Percentiles rank a stretch among this genome's conserved stretches.
These are phyloP conservation scores for Pleurozium schreberi DNA, from an alignment of 225 moss, liverwort and hornwort genomes.

Conservation along the genomic window DNA sequence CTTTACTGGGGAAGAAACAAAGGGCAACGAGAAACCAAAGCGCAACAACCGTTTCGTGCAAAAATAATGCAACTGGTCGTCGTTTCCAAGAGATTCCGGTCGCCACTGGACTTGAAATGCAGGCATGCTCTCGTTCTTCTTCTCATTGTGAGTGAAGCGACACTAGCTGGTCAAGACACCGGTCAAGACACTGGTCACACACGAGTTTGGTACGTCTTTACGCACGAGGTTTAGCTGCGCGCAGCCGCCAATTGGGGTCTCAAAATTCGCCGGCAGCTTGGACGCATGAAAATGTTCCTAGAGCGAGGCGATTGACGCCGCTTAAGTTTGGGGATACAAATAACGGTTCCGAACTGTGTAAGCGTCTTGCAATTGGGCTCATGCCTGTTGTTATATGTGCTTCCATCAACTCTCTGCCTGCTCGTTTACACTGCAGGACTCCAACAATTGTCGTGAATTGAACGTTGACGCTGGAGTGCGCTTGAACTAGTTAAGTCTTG, in stretches of 20 bases:
- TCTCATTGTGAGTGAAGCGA: not conserved
- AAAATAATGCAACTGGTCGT: not conserved
- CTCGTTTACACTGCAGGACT: not conserved
- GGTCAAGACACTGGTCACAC: not conserved
- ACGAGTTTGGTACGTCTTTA: not conserved
- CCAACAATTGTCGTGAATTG: not conserved
- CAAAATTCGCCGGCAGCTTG: not conserved
- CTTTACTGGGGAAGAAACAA: too few relatives aligned
- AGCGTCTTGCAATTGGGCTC: not conserved
- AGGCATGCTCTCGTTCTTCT: not conserved
- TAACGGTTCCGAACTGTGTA: not conserved
- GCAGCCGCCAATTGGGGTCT: not conserved
- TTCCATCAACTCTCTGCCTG: not conserved
- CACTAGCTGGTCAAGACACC: too few relatives aligned
- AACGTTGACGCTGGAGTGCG: not conserved
- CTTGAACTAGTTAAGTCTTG: not conserved
- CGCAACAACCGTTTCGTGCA: not conserved
- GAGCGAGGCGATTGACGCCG: not conserved
- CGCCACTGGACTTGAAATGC: not conserved
- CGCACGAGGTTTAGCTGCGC: not conserved
- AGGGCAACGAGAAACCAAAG: not conserved
- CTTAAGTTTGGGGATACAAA: too few relatives aligned
- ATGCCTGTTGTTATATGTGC: not conserved
- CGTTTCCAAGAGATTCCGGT: not conserved
- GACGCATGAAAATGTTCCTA: not conserved